Percentiles rank a stretch among this genome's conserved stretches.
phyloP scores from a whole-genome alignment of 2,329 filamentous ascomycete genomes.

The Ceratocystis smalleyi region DNA sequence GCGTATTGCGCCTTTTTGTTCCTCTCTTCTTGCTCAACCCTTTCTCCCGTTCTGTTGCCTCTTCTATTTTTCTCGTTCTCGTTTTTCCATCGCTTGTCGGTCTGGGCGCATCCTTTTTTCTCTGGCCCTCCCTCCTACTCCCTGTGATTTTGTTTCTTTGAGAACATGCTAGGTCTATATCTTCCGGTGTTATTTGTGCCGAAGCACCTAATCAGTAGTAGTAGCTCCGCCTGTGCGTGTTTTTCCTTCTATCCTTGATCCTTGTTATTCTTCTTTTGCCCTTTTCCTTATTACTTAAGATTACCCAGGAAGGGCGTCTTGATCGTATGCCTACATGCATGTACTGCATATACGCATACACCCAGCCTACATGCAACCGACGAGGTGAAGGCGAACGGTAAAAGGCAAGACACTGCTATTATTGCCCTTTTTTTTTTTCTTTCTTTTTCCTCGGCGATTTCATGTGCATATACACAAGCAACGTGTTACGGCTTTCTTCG shows the following conservation, averaged over 20 bases:
- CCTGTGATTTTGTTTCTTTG: neutral
- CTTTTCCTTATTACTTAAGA: no score
- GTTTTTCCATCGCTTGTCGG: neutral
- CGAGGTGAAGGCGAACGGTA: no score
- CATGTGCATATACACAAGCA: neutral
- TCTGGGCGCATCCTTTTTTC: neutral
- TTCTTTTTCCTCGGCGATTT: neutral
- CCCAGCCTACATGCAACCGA: no score
- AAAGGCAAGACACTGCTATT: no score
- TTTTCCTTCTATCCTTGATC: neutral
- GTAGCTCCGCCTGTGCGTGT: neutral
- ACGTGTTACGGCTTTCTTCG: neutral
- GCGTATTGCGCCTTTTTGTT: neutral
- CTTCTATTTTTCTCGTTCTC: neutral
- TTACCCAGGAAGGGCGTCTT: no score
- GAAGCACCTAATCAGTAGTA: neutral
- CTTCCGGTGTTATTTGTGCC: slow-evolving; percentile 5
- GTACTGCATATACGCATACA: no score
- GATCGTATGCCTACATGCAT: no score
- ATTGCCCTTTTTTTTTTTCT: neutral
- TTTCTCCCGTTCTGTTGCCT: neutral
- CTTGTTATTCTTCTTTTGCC: no score
- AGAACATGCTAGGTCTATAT: slow-evolving; percentile 4
- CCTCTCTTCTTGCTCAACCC: neutral
- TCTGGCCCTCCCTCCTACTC: neutral